Evolutionary conservation across 768 basidiomycete genomes (phyloP).

Genomic region (Hygrophorus pudorinus): DNA sequence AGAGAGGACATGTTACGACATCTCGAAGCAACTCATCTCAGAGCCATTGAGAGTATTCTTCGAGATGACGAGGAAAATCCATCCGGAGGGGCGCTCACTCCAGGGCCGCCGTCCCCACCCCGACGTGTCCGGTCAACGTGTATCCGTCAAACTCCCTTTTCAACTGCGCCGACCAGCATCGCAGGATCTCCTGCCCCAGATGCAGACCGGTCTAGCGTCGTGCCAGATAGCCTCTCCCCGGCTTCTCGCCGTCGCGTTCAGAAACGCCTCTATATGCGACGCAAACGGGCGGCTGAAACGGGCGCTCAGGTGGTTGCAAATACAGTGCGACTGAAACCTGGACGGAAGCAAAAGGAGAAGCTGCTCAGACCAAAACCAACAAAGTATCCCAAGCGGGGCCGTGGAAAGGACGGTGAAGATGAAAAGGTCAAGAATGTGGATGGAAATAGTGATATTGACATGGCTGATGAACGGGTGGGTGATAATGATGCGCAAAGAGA

Average conservation of each 20-base stretch:
- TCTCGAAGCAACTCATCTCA: slow-evolving; percentile 16
- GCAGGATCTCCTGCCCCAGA: no score
- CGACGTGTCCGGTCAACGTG: no score
- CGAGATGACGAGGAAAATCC: slow-evolving; percentile 7
- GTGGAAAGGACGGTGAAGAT: slow-evolving; percentile 5
- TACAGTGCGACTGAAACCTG: slow-evolving; percentile 25
- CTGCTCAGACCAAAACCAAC: slow-evolving; percentile 8
- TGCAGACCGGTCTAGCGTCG: no score
- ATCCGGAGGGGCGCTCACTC: slow-evolving; percentile 7
- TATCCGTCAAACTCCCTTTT: no score
- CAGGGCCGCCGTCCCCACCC: background rate
- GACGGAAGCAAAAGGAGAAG: slow-evolving; percentile 20
- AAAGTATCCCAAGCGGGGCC: background rate
- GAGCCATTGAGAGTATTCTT: slow-evolving; percentile 18
- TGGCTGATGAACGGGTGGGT: background rate
- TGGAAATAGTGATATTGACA: background rate
- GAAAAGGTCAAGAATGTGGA: background rate
- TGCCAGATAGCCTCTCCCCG: slow-evolving; percentile 27
- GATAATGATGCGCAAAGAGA: background rate
- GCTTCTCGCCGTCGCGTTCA: slow-evolving; percentile 40
- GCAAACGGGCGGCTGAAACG: slow-evolving; percentile 44
- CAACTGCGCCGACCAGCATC: no score
- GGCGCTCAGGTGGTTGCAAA: slow-evolving; percentile 25
- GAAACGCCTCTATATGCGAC: slow-evolving; percentile 67
- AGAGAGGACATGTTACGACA: slow-evolving; percentile 16